phyloP scores from a whole-genome alignment of 345 rosid genomes.

The Streptanthus diversifolius region DNA sequence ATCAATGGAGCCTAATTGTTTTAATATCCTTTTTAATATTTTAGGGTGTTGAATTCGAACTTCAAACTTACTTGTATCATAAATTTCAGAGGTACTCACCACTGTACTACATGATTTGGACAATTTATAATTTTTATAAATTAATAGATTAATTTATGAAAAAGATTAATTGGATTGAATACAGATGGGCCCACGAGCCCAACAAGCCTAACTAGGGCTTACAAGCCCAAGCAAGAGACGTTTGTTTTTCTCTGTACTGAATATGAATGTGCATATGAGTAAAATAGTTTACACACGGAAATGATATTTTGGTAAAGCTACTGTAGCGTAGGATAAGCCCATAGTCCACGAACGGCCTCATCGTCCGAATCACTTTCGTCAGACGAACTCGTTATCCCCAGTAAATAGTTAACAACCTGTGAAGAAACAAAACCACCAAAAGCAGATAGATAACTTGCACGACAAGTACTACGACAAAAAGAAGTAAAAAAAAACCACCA shows the following conservation, averaged over 20 bases:
- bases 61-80: no score
- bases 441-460: not conserved
- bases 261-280: not conserved
- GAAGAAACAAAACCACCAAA: not conserved
- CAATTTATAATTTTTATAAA: no score
- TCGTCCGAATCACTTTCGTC: slow-evolving; percentile 21
- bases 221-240: not conserved
- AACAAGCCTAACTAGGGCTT: not conserved
- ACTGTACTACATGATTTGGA: no score
- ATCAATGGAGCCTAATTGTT: no score
- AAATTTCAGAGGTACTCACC: no score
- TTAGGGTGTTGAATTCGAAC: no score
- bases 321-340: slow-evolving; percentile 6
- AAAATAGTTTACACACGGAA: not conserved
- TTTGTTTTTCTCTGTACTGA: not conserved
- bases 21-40: no score
- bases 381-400: slow-evolving; percentile 10
- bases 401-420: slow-evolving; percentile 22
- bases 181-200: not conserved
- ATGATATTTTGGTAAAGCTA: not conserved
- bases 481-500: not conserved
- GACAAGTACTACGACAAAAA: not conserved
- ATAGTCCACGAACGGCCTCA: slow-evolving; percentile 19
- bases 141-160: no score
- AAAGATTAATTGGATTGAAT: no score